Conservation (phyloP, 176 grass and related monocot species). For the Lolium rigidum region DNA sequence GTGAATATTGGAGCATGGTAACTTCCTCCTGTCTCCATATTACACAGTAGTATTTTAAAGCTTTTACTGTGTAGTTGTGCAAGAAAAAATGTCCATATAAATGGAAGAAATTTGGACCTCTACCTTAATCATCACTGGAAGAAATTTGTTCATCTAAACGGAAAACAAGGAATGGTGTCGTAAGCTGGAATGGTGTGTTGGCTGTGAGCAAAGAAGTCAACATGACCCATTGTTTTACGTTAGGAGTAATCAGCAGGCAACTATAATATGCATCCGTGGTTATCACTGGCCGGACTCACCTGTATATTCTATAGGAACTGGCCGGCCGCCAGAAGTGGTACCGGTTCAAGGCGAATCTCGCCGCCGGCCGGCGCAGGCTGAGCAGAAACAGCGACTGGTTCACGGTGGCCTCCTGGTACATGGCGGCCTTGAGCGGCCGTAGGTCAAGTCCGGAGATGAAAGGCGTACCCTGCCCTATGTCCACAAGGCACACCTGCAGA, state of each 20-base stretch:
- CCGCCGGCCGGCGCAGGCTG: conserved; percentile 23
- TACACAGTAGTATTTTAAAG: too few species aligned
- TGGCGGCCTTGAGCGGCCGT: conserved; percentile 38
- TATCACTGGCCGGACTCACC: conserved; percentile 7
- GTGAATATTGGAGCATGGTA: too few species aligned
- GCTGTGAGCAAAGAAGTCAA: not conserved
- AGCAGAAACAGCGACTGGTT: conserved; percentile 44
- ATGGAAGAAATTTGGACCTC: too few species aligned
- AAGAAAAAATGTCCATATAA: too few species aligned
- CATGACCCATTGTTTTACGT: not conserved
- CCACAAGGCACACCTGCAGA: not conserved
- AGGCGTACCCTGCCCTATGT: conserved; percentile 37
- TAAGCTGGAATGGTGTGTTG: too few species aligned
- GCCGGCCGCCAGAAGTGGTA: conserved; percentile 28
- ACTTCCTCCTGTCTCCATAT: too few species aligned
- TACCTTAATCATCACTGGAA: too few species aligned
- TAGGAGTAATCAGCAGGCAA: not conserved
- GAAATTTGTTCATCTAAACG: too few species aligned
- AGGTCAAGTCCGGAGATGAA: conserved; percentile 43
- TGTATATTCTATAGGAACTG: not conserved
- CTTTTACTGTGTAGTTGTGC: too few species aligned
- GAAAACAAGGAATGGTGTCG: too few species aligned
- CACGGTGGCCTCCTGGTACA: conserved; percentile 51
- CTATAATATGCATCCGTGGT: not conserved
- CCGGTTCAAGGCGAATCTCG: not conserved